Evolutionary conservation across 345 rosid species (phyloP).

Genomic region (Euphorbia pulcherrima): DNA sequence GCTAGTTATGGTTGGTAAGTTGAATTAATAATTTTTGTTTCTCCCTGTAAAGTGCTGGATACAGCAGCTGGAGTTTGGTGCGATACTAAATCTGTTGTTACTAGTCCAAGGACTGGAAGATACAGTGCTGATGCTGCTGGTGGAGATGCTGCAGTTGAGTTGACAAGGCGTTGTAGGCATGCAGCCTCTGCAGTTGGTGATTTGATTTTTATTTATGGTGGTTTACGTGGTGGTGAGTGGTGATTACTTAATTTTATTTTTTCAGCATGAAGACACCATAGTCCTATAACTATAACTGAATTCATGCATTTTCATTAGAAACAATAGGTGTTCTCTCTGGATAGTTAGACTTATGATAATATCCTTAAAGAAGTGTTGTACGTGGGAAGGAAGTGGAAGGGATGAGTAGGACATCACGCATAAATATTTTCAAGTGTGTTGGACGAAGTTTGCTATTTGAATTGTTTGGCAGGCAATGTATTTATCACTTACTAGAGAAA

Average conservation of each 20-base stretch:
- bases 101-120: constrained; percentile 87
- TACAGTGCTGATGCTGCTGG: constrained; percentile 95
- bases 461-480: neutral
- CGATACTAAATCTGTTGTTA: constrained; percentile 96
- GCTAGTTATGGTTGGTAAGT: neutral
- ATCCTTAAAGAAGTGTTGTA: neutral
- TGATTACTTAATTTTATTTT: constrained; percentile 6
- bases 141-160: constrained; percentile 94
- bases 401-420: neutral
- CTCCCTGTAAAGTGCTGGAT: constrained; percentile 68
- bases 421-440: neutral
- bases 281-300: neutral
- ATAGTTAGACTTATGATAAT: neutral
- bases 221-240: constrained; percentile 93
- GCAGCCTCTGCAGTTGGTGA: constrained; percentile 98
- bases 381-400: neutral
- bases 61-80: constrained; percentile 99
- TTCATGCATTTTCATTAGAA: neutral
- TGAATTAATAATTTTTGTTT: constrained; percentile 1
- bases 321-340: neutral
- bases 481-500: neutral
- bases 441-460: neutral
- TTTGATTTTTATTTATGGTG: constrained; percentile 90
- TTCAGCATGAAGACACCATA: neutral
- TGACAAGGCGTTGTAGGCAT: constrained; percentile 98